Conservation (phyloP, 345 rosid species). For the Erodium maritimum region DNA sequence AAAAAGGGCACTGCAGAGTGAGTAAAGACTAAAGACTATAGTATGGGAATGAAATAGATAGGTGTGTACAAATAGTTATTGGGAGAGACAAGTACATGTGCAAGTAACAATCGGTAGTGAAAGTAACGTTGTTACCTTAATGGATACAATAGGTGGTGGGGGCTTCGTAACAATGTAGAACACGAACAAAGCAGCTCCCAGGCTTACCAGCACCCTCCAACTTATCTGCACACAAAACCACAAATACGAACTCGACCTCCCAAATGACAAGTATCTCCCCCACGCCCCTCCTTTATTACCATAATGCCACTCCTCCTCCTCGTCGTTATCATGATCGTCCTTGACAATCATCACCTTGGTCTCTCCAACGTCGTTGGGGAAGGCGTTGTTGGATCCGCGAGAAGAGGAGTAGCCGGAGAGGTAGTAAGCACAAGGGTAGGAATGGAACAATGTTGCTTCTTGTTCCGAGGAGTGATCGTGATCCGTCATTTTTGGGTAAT, state of each 20-base stretch:
- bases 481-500: no score
- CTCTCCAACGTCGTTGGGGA: conserved; percentile 8
- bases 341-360: conserved; percentile 33
- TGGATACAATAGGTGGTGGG: conserved; percentile 51
- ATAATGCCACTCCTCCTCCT: conserved; percentile 10
- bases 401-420: conserved; percentile 41
- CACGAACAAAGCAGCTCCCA: conserved; percentile 62
- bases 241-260: conserved; percentile 29
- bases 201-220: conserved; percentile 70
- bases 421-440: conserved; percentile 34
- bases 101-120: no score
- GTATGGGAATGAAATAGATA: no score
- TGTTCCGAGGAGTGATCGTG: conserved; percentile 19
- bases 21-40: no score
- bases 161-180: conserved; percentile 78
- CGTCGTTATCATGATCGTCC: conserved; percentile 10
- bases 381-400: conserved; percentile 39
- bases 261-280: conserved; percentile 48
- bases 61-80: no score
- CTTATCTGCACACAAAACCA: conserved; percentile 55
- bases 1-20: no score
- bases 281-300: conserved; percentile 18
- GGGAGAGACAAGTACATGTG: no score
- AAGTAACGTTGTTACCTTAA: conserved; percentile 49
- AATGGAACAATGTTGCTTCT: conserved; percentile 26